Base-by-base conservation (phyloP, 2,329 filamentous ascomycete species). In the Beauveria medogensis region DNA sequence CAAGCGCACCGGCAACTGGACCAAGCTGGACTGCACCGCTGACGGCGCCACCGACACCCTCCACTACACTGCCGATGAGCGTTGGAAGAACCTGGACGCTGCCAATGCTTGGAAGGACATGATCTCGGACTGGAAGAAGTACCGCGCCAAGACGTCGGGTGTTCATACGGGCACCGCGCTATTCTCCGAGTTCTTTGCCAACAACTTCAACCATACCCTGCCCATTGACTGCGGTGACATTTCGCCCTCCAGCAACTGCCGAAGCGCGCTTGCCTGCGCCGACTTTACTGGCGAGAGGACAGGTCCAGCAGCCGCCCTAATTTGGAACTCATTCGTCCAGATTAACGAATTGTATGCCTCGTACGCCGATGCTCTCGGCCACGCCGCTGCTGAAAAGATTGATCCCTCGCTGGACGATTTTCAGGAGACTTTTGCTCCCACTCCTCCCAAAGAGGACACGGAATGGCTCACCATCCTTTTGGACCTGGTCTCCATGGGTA, bases 401-500 rank as follows among this genome's bases (percentile, higher is more conserved):
- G 57, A 44, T 40, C 41, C 43, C 37, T 22, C 58, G 14, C 55
- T 65, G 26, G 52, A 64, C 20, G 60, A 67, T 51, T 64, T 71
- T 41, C 66, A 64, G 37, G 48, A 64, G 28, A 64, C 56, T 5
- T 64, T 65, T 54, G 61, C 62, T 20, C 63, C 64, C 5, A 54
- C 60, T 14, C 61, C 61, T 22, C 53, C 50, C 18, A 14, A 48
- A n/a, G 10, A 51, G 4, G 52, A 62, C 55, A 66, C 69, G 57
- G 63, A 59, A 40, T 71, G 68, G 69, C 55, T 68, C 8, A 37
- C 63, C n/a, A 59, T 73, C 34, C 61, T 74, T 7, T 65, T 72
- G 28, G 67, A 71, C 61, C 59, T 71, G 12, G 28, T 72, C 48
- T 69, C 65, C 34, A 57, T 73, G n/a, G 70, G 69, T 3, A 63